Conservation (phyloP, 805 yeast species). For the Metschnikowia orientalis region DNA sequence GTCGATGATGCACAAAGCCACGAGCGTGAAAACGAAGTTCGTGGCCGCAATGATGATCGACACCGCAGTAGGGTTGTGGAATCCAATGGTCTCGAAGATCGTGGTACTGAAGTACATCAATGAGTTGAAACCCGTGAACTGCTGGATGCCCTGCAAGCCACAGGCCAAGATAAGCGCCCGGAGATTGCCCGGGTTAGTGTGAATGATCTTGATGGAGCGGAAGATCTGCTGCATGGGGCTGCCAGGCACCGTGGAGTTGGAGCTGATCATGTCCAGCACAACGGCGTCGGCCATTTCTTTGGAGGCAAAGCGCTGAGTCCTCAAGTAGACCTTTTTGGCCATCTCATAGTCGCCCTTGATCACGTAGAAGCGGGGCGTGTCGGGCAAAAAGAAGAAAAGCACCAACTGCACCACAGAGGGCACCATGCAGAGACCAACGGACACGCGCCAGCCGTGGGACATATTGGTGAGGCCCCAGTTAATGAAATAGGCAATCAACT, state of each 20-base stretch:
- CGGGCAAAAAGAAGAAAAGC: conserved; percentile 83
- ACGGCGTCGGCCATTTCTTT: conserved; percentile 62
- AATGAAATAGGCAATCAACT: conserved; percentile 86
- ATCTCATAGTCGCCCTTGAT: conserved; percentile 59
- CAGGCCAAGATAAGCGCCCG: conserved; percentile 89
- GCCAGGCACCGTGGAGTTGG: conserved; percentile 42
- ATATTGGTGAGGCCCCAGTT: conserved; percentile 81
- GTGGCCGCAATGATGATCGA: conserved; percentile 93
- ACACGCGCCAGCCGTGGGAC: conserved; percentile 85
- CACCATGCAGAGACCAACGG: conserved; percentile 85
- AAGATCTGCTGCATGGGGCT: conserved; percentile 46
- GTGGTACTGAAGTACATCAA: conserved; percentile 94
- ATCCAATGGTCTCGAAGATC: conserved; percentile 87
- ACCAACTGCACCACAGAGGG: conserved; percentile 78
- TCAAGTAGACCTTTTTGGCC: conserved; percentile 64
- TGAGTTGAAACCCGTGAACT: conserved; percentile 94
- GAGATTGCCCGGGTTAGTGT: conserved; percentile 69
- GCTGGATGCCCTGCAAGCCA: conserved; percentile 94
- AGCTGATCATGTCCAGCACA: conserved; percentile 57
- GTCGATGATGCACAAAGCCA: conserved; percentile 86
- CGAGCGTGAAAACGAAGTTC: conserved; percentile 79
- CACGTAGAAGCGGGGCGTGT: conserved; percentile 88
- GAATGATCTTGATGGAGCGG: conserved; percentile 61
- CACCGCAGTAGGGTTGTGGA: conserved; percentile 86
- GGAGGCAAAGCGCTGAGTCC: conserved; percentile 59